Evolutionary conservation across 345 rosid genomes (phyloP), one percentile per base, ranked within the genome.

Genomic region (Acer yangbiense): DNA sequence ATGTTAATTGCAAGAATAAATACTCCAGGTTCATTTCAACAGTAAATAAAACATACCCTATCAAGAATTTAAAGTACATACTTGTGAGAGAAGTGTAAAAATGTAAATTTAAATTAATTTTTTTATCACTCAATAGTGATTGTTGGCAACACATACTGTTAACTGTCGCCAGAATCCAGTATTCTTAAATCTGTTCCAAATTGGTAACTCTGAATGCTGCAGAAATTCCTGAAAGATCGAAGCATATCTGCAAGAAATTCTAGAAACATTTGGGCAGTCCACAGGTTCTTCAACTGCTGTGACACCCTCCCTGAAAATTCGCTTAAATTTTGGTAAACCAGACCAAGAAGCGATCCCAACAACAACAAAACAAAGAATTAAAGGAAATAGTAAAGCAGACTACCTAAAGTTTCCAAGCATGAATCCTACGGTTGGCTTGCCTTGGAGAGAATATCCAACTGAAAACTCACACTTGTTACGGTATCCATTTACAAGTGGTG

Each of bases 141-240:
- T 65, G 1, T 75, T 21, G 64, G 76, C 58, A 77, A 78, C 60
- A 86, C 89, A 67, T 89, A 94, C 99, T 25, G 97, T 87, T 78
- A 96, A 88, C 82, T 94, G 99, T 69, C 97, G 94, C 98, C 99
- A 96, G 86, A 96, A 94, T 60, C 98, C 98, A 58, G 81, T 79
- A 78, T 92, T 94, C 74, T 89, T 86, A 85, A 91, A 94, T 85
- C 97, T 91, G 75, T 92, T 92, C 99, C 99, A 96, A 80, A 92
- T 83, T 71, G 95, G 98, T 81, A 96, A 82, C 67, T 63, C 85
- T 69, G 97, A 92, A 13, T 86, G 76, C 82, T 90, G 93, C 80
- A 96, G 77, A 82, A 89, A 91, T 67, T 82, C 90, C 86, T 96
- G 97, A 78, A 96, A 91, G 65, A 94, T 83, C n/a, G 83, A 84